Evolutionary conservation across 495 filamentous ascomycete species (phyloP).

Genomic region (Penicillium cinerascens): DNA sequence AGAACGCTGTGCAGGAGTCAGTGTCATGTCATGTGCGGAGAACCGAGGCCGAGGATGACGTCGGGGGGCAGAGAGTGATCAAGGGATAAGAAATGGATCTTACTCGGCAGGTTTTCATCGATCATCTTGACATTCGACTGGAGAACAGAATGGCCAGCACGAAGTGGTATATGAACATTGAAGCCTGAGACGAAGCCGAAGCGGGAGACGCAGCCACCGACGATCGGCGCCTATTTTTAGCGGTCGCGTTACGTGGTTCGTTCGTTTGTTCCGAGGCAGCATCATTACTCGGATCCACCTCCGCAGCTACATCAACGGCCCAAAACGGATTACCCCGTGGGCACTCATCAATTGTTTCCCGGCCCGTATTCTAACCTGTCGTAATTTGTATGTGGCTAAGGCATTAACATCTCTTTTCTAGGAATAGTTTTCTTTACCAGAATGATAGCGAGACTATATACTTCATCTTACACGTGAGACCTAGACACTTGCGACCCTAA

Average conservation of each 20-base stretch:
- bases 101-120: conserved; percentile 91
- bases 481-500: too few relatives aligned
- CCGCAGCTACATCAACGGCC: conserved; percentile 4
- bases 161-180: neutral
- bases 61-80: neutral
- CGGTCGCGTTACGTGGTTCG: neutral
- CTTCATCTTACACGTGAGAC: too few relatives aligned
- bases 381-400: too few relatives aligned
- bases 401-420: too few relatives aligned
- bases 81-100: conserved; percentile 13
- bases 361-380: too few relatives aligned
- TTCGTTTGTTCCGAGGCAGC: conserved; percentile 4
- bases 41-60: conserved; percentile 27
- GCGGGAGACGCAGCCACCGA: neutral
- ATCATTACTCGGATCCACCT: conserved; percentile 3
- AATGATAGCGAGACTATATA: too few relatives aligned
- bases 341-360: too few relatives aligned
- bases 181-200: neutral
- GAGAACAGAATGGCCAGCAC: neutral
- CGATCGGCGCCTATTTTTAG: conserved; percentile 26
- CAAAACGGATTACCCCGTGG: too few relatives aligned
- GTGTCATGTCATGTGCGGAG: conserved; percentile 35
- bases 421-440: too few relatives aligned
- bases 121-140: conserved; percentile 57
- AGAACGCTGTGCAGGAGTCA: conserved; percentile 54